A percentile compares a stretch with the other conserved stretches of the same genome.
phyloP scores from a whole-genome alignment of 371 early-diverging fungal species.

The Chytridiales sp. region DNA sequence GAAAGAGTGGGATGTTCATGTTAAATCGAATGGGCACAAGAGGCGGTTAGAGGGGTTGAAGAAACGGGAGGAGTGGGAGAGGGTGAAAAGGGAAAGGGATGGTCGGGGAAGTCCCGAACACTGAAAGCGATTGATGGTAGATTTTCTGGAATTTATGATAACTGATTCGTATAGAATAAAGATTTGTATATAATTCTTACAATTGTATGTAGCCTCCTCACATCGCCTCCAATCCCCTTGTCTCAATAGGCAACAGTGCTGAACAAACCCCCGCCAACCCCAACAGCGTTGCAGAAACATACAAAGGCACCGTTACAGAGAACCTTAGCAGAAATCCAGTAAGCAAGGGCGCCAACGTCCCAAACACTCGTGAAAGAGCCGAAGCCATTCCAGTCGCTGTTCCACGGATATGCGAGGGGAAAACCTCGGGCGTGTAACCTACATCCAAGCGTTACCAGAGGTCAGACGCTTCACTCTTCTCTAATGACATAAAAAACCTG shows the following conservation, averaged over 20 bases:
- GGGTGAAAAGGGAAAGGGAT: neutral
- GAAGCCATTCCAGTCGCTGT: conserved; percentile 81
- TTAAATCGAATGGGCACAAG: conserved; percentile 30
- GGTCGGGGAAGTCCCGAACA: neutral
- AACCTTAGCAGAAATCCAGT: conserved; percentile 65
- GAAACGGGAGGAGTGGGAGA: conserved; percentile 6
- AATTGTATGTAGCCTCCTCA: too few species aligned
- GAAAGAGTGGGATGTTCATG: conserved; percentile 42
- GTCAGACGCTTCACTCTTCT: too few species aligned
- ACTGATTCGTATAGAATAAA: too few species aligned
- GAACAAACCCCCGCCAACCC: conserved; percentile 61
- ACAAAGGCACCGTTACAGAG: conserved; percentile 62
- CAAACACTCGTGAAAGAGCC: conserved; percentile 72
- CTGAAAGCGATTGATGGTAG: neutral
- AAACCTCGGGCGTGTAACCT: conserved; percentile 90
- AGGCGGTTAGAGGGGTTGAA: conserved; percentile 16
- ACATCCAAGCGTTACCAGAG: too few species aligned
- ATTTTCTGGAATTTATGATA: neutral
- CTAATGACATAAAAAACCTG: too few species aligned
- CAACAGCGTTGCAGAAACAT: conserved; percentile 64
- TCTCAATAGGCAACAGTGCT: conserved; percentile 69
- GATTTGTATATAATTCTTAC: too few species aligned
- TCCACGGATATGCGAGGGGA: conserved; percentile 72
- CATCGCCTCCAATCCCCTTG: conserved; percentile 39
- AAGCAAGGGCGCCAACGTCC: conserved; percentile 73